phyloP scores from a whole-genome alignment of 768 basidiomycete genomes.

The Steccherinum ochraceum region DNA sequence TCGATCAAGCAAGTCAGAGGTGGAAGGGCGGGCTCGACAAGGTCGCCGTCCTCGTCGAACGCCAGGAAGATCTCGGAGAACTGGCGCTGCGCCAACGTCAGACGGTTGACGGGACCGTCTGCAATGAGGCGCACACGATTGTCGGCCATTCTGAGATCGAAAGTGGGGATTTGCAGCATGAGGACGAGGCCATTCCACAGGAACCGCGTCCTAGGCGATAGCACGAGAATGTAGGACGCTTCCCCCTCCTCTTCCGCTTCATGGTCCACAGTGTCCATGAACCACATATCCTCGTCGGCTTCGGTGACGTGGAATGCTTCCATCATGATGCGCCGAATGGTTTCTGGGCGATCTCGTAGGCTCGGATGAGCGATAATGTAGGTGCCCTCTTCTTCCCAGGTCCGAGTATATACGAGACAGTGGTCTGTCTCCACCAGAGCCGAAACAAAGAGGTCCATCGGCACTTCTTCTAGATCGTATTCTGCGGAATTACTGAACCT shows the following conservation, averaged over 20 bases:
- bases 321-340: constrained; percentile 72
- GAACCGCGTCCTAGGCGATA: constrained; percentile 83
- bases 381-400: constrained; percentile 82
- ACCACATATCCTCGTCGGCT: constrained; percentile 40
- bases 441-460: constrained; percentile 75
- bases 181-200: constrained; percentile 90
- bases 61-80: constrained; percentile 62
- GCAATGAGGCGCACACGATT: constrained; percentile 89
- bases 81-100: constrained; percentile 69
- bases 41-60: constrained; percentile 52
- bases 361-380: constrained; percentile 83
- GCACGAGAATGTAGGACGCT: constrained; percentile 68
- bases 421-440: constrained; percentile 80
- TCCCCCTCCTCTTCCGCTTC: constrained; percentile 52
- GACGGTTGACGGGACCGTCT: constrained; percentile 76
- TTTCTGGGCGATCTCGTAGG: constrained; percentile 69
- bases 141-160: constrained; percentile 65
- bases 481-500: constrained; percentile 93
- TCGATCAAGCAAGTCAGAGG: constrained; percentile 54
- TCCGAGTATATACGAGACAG: constrained; percentile 87
- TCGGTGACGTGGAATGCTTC: constrained; percentile 82
- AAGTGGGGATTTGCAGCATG: constrained; percentile 63
- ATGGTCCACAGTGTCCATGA: constrained; percentile 33
- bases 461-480: constrained; percentile 70
- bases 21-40: constrained; percentile 34